These are phyloP conservation scores for Lecanicillium sp. DNA, from an alignment of 2,329 filamentous ascomycete genomes.

Conservation along the genomic window DNA sequence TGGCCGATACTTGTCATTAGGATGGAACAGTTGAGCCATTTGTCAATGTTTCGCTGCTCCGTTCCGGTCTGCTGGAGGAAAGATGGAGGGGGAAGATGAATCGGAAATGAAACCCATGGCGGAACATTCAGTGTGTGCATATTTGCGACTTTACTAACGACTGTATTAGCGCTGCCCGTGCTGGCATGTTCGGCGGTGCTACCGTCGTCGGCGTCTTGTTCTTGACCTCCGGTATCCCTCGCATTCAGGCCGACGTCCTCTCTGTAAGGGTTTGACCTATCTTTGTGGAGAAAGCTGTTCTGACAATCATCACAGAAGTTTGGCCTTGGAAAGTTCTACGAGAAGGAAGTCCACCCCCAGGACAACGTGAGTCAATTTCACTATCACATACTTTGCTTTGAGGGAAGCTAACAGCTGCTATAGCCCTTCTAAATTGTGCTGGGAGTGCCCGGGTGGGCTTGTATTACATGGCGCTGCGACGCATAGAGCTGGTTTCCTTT, in stretches of 20 bases:
- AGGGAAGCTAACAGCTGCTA: constrained; percentile 14
- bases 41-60: too few species aligned
- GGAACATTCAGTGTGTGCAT: too few species aligned
- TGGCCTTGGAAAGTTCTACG: constrained; percentile 40
- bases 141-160: constrained; percentile 1
- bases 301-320: constrained; percentile 37
- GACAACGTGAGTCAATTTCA: constrained; percentile 47
- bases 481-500: constrained; percentile 8
- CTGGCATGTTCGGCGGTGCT: constrained; percentile 48
- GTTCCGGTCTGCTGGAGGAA: too few species aligned
- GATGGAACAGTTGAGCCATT: too few species aligned
- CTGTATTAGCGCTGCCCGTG: constrained; percentile 36
- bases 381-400: not conserved
- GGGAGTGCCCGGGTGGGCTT: constrained; percentile 21
- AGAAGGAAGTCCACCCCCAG: constrained; percentile 46
- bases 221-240: constrained; percentile 54
- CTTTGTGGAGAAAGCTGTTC: not conserved
- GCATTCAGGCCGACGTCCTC: constrained; percentile 51
- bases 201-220: constrained; percentile 50
- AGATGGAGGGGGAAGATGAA: too few species aligned
- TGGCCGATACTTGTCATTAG: too few species aligned
- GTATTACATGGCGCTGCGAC: constrained; percentile 15
- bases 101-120: too few species aligned
- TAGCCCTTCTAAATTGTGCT: constrained; percentile 32
- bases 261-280: constrained; percentile 29